Percentiles rank a stretch among this genome's conserved stretches.
Evolutionary conservation across 75 land plant genomes (phyloP).

Genomic region (Pinus taeda): DNA sequence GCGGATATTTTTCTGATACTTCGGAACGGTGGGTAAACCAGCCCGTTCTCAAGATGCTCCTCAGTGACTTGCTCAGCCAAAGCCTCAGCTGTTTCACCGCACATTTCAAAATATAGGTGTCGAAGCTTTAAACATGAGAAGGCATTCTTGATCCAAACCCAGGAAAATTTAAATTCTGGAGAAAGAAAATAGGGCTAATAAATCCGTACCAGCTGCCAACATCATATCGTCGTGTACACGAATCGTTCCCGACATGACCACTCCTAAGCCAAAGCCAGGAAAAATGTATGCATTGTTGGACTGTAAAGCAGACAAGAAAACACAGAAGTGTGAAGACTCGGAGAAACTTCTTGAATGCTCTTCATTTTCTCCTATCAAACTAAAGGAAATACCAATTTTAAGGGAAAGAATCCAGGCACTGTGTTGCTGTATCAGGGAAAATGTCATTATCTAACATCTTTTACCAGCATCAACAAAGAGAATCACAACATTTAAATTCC

Average conservation of each 20-base stretch:
- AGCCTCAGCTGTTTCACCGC: conserved; percentile 64
- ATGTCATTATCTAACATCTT: neutral
- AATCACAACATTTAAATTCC: neutral
- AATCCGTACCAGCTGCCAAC: conserved; percentile 26
- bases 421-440: neutral
- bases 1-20: conserved; percentile 89
- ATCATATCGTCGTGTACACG: conserved; percentile 46
- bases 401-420: neutral
- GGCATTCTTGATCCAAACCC: neutral
- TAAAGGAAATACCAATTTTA: neutral
- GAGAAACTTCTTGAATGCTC: conserved; percentile 2
- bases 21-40: conserved; percentile 78
- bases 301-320: conserved; percentile 13
- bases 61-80: conserved; percentile 61
- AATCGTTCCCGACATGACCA: conserved; percentile 38
- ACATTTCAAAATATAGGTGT: neutral
- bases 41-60: conserved; percentile 69
- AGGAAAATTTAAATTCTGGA: neutral
- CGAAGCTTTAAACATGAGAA: neutral
- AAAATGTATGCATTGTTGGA: conserved; percentile 50
- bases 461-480: neutral
- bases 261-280: conserved; percentile 47
- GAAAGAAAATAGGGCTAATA: neutral
- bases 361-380: neutral
- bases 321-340: neutral